phyloP scores from a whole-genome alignment of 148 eudicot genomes.

The Nyssa sinensis region DNA sequence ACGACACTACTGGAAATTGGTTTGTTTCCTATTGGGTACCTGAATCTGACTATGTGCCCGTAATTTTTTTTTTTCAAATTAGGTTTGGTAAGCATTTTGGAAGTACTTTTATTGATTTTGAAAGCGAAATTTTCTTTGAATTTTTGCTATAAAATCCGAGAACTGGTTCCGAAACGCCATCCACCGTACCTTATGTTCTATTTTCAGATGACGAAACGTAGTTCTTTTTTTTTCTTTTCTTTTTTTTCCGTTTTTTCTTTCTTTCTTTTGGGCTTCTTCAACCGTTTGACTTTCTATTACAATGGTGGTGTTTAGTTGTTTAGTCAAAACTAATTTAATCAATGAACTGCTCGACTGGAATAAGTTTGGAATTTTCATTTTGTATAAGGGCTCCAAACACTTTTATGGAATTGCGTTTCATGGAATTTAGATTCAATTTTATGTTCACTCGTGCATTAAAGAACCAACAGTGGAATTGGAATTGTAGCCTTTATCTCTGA shows the following conservation, averaged over 20 bases:
- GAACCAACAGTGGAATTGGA: neutral
- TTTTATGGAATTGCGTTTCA: neutral
- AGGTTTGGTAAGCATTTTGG: neutral
- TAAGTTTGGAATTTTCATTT: neutral
- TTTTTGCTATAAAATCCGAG: neutral
- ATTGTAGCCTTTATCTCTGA: neutral
- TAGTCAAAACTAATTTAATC: neutral
- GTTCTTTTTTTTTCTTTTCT: too few species aligned
- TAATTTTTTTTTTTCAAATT: neutral
- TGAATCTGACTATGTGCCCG: neutral
- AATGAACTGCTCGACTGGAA: neutral
- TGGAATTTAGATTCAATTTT: neutral
- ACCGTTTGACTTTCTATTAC: too few species aligned
- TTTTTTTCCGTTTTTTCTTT: too few species aligned
- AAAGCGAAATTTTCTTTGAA: neutral
- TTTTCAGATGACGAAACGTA: neutral
- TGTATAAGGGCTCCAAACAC: neutral
- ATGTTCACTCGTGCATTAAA: neutral
- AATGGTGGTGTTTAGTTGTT: too few species aligned
- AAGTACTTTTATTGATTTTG: neutral
- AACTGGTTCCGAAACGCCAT: too few species aligned
- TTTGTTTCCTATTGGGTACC: slow-evolving; percentile 17
- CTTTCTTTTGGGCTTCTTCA: too few species aligned
- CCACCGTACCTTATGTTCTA: too few species aligned
- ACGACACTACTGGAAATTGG: slow-evolving; percentile 63